phyloP scores from a whole-genome alignment of 2,329 filamentous ascomycete species.

The Trichoderma gracile region DNA sequence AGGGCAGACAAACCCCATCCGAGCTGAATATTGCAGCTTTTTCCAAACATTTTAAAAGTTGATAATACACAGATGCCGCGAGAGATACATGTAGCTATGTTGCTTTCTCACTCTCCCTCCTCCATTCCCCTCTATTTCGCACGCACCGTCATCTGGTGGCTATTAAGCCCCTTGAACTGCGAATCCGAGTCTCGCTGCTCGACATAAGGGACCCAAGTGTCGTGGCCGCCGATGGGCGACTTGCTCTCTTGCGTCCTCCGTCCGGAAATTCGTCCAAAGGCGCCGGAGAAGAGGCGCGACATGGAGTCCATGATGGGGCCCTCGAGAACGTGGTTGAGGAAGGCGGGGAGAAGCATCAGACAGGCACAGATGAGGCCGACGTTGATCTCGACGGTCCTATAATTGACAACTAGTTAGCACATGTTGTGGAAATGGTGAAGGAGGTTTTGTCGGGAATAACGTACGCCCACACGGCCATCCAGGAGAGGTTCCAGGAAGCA shows the following conservation, averaged over 20 bases:
- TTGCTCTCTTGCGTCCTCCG: not conserved
- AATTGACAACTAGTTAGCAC: not conserved
- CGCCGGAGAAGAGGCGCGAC: not conserved
- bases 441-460: not conserved
- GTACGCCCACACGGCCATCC: not conserved
- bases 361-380: not conserved
- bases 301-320: not conserved
- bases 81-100: not conserved
- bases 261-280: not conserved
- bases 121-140: too few relatives aligned
- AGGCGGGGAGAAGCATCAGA: not conserved
- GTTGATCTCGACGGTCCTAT: not conserved
- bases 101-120: not conserved
- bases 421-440: not conserved
- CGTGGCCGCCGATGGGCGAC: not conserved
- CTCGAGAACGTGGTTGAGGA: conserved; percentile 6
- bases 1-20: not conserved
- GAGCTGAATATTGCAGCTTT: not conserved
- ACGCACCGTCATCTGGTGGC: not conserved
- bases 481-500: not conserved
- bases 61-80: not conserved
- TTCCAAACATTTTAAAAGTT: not conserved
- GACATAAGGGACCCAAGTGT: not conserved
- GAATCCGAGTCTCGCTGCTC: not conserved
- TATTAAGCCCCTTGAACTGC: not conserved